phyloP scores from a whole-genome alignment of 2,329 filamentous ascomycete genomes.

The Onygena corvina region DNA sequence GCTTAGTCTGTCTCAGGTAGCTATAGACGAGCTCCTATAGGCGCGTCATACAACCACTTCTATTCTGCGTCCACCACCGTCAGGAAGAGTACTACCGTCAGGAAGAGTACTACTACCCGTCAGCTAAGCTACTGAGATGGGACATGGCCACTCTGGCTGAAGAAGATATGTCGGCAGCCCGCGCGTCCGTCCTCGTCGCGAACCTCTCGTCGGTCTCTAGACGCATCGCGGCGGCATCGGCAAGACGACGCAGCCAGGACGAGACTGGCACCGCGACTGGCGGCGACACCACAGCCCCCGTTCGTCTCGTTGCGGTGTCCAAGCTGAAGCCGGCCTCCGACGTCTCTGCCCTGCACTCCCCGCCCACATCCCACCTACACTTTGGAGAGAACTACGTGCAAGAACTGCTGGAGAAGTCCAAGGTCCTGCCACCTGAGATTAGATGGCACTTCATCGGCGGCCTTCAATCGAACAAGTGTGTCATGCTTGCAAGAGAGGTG shows the following conservation, averaged over 20 bases:
- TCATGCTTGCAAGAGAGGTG: slow-evolving; percentile 65
- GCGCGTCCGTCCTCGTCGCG: slow-evolving; percentile 50
- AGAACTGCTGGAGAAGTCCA: slow-evolving; percentile 77
- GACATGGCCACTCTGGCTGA: neutral
- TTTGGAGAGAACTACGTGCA: slow-evolving; percentile 97
- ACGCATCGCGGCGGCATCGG: slow-evolving; percentile 43
- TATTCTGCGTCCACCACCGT: too few species aligned
- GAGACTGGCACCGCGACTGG: neutral
- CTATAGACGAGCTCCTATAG: too few species aligned
- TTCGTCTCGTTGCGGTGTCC: slow-evolving; percentile 80
- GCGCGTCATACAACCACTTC: too few species aligned
- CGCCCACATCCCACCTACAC: slow-evolving; percentile 51
- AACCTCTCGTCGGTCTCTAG: slow-evolving; percentile 51
- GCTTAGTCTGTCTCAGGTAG: too few species aligned
- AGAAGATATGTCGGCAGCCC: slow-evolving; percentile 23
- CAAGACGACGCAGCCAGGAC: slow-evolving; percentile 25
- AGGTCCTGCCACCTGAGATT: slow-evolving; percentile 59
- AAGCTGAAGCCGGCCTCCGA: slow-evolving; percentile 92
- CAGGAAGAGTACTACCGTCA: too few species aligned
- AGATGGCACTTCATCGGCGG: slow-evolving; percentile 96
- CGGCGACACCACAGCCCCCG: slow-evolving; percentile 13
- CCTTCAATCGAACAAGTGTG: slow-evolving; percentile 88
- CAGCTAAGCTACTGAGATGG: neutral
- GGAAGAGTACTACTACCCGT: neutral
- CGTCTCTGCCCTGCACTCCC: slow-evolving; percentile 67